A percentile compares a stretch with the other conserved stretches of the same genome.
Conservation (phyloP, 2,329 filamentous ascomycete genomes). For the Cladophialophora bantiana region DNA sequence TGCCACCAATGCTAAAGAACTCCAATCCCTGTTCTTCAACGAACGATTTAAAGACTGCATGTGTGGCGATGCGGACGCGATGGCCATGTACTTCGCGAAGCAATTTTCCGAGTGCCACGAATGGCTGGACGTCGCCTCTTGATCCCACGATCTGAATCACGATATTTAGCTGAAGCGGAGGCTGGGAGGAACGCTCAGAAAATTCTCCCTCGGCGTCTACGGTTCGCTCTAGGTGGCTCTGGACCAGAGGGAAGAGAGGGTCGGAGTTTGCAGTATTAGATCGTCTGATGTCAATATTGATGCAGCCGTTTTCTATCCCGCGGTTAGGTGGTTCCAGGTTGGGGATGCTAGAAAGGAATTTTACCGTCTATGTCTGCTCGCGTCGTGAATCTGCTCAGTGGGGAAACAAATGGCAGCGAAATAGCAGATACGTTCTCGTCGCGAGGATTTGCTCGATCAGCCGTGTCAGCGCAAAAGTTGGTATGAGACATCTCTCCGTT, state of each 20-base stretch:
- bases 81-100: slow-evolving; percentile 71
- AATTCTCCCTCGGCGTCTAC: no score
- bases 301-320: not conserved
- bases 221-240: no score
- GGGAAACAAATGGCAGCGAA: no score
- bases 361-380: no score
- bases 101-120: slow-evolving; percentile 71
- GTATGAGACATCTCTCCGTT: no score
- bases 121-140: slow-evolving; percentile 76
- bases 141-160: slow-evolving; percentile 78
- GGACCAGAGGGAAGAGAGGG: no score
- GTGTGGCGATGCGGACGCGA: slow-evolving; percentile 75
- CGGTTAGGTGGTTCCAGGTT: not conserved
- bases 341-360: no score
- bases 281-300: not conserved
- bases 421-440: no score
- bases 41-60: slow-evolving; percentile 70
- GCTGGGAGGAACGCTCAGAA: no score
- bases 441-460: no score
- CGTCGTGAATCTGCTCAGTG: no score
- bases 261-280: not conserved
- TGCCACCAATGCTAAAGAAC: slow-evolving; percentile 76
- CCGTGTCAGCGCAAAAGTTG: no score
- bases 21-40: slow-evolving; percentile 74
- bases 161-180: slow-evolving; percentile 60